phyloP scores from a whole-genome alignment of 352 stramenopile genomes.

The Globisporangium cystogenes region DNA sequence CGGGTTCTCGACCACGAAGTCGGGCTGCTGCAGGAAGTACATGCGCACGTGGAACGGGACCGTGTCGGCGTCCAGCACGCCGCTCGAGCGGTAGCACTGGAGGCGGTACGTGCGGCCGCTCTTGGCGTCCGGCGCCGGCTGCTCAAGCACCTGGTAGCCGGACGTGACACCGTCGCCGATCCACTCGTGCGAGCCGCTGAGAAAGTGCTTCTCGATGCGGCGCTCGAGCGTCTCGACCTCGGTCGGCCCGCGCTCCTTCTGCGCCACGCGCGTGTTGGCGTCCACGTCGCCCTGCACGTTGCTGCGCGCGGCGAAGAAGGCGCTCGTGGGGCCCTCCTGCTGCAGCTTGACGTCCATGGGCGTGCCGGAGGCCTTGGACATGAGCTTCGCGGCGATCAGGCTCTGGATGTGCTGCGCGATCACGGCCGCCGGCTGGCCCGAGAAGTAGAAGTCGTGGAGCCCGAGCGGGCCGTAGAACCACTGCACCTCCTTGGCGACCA shows the following conservation, averaged over 20 bases:
- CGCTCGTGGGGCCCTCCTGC: conserved; percentile 58
- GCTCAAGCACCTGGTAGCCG: conserved; percentile 72
- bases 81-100: conserved; percentile 81
- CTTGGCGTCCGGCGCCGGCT: conserved; percentile 39
- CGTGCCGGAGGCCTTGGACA: conserved; percentile 70
- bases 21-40: conserved; percentile 76
- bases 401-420: conserved; percentile 81
- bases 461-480: conserved; percentile 81
- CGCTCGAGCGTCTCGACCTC: conserved; percentile 73
- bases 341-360: conserved; percentile 78
- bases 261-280: conserved; percentile 41
- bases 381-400: conserved; percentile 75
- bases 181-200: conserved; percentile 56
- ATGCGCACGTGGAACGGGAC: conserved; percentile 82
- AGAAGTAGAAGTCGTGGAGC: conserved; percentile 84
- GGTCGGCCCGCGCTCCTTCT: conserved; percentile 45
- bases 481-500: conserved; percentile 63
- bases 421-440: conserved; percentile 43
- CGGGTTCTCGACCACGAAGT: conserved; percentile 55
- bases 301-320: conserved; percentile 79
- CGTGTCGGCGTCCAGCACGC: conserved; percentile 61
- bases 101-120: conserved; percentile 65
- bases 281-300: conserved; percentile 69
- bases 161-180: conserved; percentile 79
- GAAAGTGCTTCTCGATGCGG: conserved; percentile 74